These are phyloP conservation scores for Aspergillus sp. DNA, from an alignment of 2,329 filamentous ascomycete genomes.

Conservation along the genomic window DNA sequence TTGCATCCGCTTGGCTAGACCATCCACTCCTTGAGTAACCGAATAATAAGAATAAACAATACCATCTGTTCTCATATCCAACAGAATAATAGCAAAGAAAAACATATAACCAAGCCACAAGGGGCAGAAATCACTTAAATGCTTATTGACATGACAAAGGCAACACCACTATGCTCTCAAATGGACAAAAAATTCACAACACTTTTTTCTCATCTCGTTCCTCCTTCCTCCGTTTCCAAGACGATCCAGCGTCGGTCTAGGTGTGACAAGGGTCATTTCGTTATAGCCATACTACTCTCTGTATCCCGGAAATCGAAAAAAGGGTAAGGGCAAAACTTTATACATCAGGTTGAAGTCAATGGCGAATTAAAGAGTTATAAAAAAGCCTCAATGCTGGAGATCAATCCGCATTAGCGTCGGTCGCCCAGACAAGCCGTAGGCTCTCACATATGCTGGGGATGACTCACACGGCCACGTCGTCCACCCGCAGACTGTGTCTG, in stretches of 20 bases:
- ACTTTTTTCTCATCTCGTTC: conserved; percentile 27
- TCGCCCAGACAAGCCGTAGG: background rate
- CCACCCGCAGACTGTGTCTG: conserved; percentile 50
- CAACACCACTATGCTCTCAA: conserved; percentile 19
- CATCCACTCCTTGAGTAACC: conserved; percentile 1
- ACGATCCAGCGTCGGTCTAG: conserved; percentile 46
- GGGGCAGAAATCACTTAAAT: conserved; percentile 11
- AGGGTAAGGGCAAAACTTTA: conserved; percentile 32
- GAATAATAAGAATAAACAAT: conserved; percentile 17
- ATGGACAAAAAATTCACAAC: conserved; percentile 20
- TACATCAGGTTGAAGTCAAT: conserved; percentile 38
- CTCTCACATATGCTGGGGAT: conserved; percentile 13
- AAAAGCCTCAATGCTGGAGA: conserved; percentile 34
- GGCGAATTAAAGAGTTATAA: conserved; percentile 32
- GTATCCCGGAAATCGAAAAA: conserved; percentile 25
- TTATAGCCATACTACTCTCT: conserved; percentile 37
- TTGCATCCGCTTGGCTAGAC: background rate
- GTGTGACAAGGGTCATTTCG: conserved; percentile 33
- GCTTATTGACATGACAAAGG: conserved; percentile 16
- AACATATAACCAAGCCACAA: conserved; percentile 7
- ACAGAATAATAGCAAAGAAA: conserved; percentile 15
- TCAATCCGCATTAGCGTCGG: conserved; percentile 17
- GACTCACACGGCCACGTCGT: conserved; percentile 57
- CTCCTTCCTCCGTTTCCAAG: conserved; percentile 33
- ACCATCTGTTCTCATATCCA: conserved; percentile 20